Evolutionary conservation across 495 filamentous ascomycete genomes (phyloP).

Genomic region (Tetracladium marchalianum): DNA sequence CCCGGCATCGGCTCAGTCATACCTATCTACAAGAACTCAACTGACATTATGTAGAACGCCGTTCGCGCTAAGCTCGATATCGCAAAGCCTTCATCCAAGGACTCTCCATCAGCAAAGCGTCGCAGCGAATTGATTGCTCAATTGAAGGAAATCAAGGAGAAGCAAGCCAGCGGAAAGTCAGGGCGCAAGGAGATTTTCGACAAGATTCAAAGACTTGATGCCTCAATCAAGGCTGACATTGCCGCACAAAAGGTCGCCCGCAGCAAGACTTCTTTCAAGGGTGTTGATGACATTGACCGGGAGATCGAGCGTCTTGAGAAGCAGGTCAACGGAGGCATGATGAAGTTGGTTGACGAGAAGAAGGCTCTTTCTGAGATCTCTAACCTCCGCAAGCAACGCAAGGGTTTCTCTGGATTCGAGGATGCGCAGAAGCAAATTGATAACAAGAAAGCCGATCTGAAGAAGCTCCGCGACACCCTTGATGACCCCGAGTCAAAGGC

Average conservation of each 20-base stretch:
- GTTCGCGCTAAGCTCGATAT: conserved; percentile 77
- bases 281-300: conserved; percentile 72
- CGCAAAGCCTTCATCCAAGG: conserved; percentile 49
- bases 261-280: conserved; percentile 71
- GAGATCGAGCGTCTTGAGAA: conserved; percentile 72
- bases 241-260: conserved; percentile 76
- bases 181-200: conserved; percentile 65
- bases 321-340: conserved; percentile 72
- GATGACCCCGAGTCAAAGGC: conserved; percentile 91
- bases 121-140: conserved; percentile 74
- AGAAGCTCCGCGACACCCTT: conserved; percentile 71
- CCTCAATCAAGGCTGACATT: conserved; percentile 51
- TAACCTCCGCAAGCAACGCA: conserved; percentile 75
- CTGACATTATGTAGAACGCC: conserved; percentile 52
- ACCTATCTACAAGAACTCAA: neutral
- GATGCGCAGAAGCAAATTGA: conserved; percentile 77
- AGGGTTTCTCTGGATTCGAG: conserved; percentile 77
- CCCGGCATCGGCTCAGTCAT: neutral
- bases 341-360: conserved; percentile 95
- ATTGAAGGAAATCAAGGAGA: conserved; percentile 59
- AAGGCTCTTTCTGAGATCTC: conserved; percentile 79
- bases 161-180: conserved; percentile 78
- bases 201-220: conserved; percentile 56
- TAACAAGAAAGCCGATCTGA: conserved; percentile 71
- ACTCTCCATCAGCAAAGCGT: conserved; percentile 61